These are phyloP conservation scores for Colletotrichum filicis DNA, from an alignment of 2,329 filamentous ascomycete genomes.

Conservation along the genomic window DNA sequence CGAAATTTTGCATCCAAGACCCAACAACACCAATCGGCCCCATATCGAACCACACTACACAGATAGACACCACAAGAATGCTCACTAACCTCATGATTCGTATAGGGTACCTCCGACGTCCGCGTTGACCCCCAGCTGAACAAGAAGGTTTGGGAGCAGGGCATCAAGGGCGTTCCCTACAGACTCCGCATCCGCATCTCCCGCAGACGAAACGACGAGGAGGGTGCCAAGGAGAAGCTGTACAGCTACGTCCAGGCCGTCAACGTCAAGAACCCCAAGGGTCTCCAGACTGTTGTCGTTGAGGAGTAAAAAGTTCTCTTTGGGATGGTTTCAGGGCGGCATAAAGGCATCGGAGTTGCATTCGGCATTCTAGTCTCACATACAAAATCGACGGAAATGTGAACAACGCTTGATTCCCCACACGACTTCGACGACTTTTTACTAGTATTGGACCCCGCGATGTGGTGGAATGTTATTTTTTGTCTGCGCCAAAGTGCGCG, in stretches of 20 bases:
- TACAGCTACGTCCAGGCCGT: conserved; percentile 99
- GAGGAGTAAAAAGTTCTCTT: conserved; percentile 68
- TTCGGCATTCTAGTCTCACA: conserved; percentile 53
- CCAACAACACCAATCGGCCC: neutral
- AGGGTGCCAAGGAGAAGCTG: conserved; percentile 99
- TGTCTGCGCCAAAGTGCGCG: conserved; percentile 10
- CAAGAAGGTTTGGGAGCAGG: conserved; percentile 99
- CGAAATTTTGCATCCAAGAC: neutral
- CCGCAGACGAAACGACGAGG: conserved; percentile 99
- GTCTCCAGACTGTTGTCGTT: conserved; percentile 91
- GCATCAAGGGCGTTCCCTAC: conserved; percentile 98
- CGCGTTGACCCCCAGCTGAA: conserved; percentile 98
- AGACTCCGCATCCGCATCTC: conserved; percentile 98
- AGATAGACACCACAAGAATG: neutral
- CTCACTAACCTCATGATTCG: conserved; percentile 37
- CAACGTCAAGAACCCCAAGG: conserved; percentile 99
- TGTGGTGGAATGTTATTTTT: conserved; percentile 20
- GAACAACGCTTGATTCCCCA: conserved; percentile 38
- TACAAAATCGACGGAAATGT: conserved; percentile 37
- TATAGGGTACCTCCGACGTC: conserved; percentile 95
- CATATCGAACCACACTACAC: neutral
- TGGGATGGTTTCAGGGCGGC: conserved; percentile 55
- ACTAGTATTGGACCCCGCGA: conserved; percentile 21
- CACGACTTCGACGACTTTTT: conserved; percentile 35
- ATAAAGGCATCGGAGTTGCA: conserved; percentile 58